A percentile compares a stretch with the other conserved stretches of the same genome.
These are phyloP conservation scores for Starmerella floricola DNA, from an alignment of 805 yeast genomes.

Conservation along the genomic window DNA sequence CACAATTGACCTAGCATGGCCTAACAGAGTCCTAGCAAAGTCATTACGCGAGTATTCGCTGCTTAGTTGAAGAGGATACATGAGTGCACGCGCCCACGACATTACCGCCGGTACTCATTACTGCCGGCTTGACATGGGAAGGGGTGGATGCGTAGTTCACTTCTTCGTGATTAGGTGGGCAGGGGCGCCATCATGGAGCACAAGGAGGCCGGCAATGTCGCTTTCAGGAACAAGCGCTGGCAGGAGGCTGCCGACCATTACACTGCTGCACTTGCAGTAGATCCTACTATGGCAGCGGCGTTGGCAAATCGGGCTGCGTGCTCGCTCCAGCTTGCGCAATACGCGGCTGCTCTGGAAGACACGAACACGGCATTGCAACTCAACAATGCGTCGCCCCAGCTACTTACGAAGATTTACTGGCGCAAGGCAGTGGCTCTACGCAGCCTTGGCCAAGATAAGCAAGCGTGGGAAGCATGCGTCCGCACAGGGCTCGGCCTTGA, in stretches of 20 bases:
- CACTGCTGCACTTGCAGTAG: conserved; percentile 15
- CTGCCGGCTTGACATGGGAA: too few relatives aligned
- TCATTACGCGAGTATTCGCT: too few relatives aligned
- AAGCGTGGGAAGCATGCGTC: conserved; percentile 10
- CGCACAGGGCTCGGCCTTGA: conserved; percentile 18
- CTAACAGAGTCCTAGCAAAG: too few relatives aligned
- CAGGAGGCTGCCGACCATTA: conserved; percentile 1
- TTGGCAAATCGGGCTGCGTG: conserved; percentile 23
- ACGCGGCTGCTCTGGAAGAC: conserved; percentile 16
- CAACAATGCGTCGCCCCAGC: neutral
- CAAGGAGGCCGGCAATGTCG: conserved; percentile 18
- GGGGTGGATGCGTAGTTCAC: too few relatives aligned
- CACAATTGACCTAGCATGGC: too few relatives aligned
- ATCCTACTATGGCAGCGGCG: conserved; percentile 17
- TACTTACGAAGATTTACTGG: conserved; percentile 17
- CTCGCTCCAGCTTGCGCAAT: conserved; percentile 15
- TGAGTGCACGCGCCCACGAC: too few relatives aligned
- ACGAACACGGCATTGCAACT: conserved; percentile 14
- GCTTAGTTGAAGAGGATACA: too few relatives aligned
- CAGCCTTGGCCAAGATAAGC: conserved; percentile 9
- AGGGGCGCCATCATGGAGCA: conserved; percentile 11
- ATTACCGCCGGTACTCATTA: too few relatives aligned
- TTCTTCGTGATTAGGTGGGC: too few relatives aligned
- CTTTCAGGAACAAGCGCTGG: conserved; percentile 4
- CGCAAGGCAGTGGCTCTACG: conserved; percentile 19